Conservation (phyloP, 495 filamentous ascomycete genomes). For the Mycothermus thermophilus region DNA sequence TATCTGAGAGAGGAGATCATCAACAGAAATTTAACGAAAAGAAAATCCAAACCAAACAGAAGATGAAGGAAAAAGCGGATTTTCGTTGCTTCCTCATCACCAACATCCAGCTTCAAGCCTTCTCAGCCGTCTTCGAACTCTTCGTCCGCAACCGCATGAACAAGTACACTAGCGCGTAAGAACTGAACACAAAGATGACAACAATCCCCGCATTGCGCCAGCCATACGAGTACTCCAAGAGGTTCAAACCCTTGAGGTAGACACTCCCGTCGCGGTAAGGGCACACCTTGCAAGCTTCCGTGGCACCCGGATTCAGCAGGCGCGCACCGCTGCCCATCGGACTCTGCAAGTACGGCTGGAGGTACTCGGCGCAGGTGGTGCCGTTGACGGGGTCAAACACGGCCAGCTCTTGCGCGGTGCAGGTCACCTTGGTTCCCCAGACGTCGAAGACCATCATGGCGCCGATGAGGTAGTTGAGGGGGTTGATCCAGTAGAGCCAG, state of each 20-base stretch:
- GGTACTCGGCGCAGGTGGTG: conserved; percentile 16
- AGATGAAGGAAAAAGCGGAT: too few relatives aligned
- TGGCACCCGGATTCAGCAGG: conserved; percentile 27
- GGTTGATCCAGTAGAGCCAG: conserved; percentile 40
- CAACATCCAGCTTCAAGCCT: too few relatives aligned
- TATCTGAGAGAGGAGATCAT: too few relatives aligned
- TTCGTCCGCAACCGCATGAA: conserved; percentile 21
- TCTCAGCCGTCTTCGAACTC: too few relatives aligned
- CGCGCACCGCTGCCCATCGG: conserved; percentile 18
- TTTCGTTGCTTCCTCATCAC: too few relatives aligned
- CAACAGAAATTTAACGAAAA: too few relatives aligned
- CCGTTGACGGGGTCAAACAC: conserved; percentile 13
- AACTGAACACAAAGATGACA: conserved; percentile 20
- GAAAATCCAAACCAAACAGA: too few relatives aligned
- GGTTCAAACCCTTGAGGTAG: conserved; percentile 30
- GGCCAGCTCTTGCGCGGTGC: conserved; percentile 11
- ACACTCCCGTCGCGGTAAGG: conserved; percentile 43
- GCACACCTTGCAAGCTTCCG: conserved; percentile 46
- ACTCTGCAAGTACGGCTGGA: conserved; percentile 14
- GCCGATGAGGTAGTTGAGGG: conserved; percentile 42
- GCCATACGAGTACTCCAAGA: conserved; percentile 33
- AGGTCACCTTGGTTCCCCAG: conserved; percentile 11
- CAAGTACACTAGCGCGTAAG: conserved; percentile 17
- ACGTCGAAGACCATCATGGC: conserved; percentile 17
- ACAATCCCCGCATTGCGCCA: conserved; percentile 48